A percentile compares a stretch with the other conserved stretches of the same genome.
Conservation (phyloP, 2,329 filamentous ascomycete species). For the Aspergillus fijiensis region DNA sequence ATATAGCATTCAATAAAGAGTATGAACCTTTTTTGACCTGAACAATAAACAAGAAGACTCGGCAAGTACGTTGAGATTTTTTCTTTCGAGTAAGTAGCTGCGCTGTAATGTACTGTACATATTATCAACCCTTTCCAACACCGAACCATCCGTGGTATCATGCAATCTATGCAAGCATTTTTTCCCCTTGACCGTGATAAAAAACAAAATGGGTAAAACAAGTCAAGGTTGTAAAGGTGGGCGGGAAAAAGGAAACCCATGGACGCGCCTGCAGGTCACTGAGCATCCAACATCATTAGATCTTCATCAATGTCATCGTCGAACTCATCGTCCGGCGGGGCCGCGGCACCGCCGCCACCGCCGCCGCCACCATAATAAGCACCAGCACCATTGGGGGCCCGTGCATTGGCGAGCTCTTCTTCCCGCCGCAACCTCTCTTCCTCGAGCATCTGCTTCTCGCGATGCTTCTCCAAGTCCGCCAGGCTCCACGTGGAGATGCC, state of each 20-base stretch:
- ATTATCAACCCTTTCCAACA: constrained; percentile 19
- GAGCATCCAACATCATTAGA: constrained; percentile 42
- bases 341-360: constrained; percentile 17
- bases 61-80: background rate
- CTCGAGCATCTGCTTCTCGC: constrained; percentile 67
- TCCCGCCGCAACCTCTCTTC: constrained; percentile 63
- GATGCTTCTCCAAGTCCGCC: constrained; percentile 71
- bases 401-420: constrained; percentile 39
- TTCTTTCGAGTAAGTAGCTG: background rate
- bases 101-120: constrained; percentile 4
- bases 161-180: constrained; percentile 22
- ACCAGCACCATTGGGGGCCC: constrained; percentile 25
- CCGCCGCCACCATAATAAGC: constrained; percentile 20
- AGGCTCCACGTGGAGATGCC: constrained; percentile 91
- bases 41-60: constrained; percentile 1
- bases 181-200: constrained; percentile 14
- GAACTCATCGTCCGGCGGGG: constrained; percentile 30
- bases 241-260: constrained; percentile 1
- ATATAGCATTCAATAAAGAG: constrained; percentile 29
- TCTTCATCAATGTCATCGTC: constrained; percentile 47
- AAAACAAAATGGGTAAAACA: constrained; percentile 9
- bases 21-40: constrained; percentile 5
- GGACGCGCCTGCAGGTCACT: constrained; percentile 20
- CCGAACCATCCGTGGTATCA: constrained; percentile 24
- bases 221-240: constrained; percentile 1